Percentiles rank a stretch among this genome's conserved stretches.
phyloP scores from a whole-genome alignment of 164 flowering plant species.

The Stephania japonica region DNA sequence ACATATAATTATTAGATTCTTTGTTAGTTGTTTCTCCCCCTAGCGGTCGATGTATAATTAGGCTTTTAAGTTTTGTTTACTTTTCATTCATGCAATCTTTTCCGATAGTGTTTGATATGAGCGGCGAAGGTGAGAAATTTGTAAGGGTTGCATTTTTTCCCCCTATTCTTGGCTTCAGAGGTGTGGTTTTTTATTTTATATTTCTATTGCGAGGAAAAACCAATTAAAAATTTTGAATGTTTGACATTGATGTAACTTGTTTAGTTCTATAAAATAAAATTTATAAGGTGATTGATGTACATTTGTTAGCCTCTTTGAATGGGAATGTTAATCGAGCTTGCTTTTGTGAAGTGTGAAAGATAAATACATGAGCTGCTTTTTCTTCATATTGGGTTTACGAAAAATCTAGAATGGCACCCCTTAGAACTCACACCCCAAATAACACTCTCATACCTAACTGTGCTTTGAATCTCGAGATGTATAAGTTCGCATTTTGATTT shows the following conservation, averaged over 20 bases:
- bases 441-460: too few relatives aligned
- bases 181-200: not conserved
- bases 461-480: too few relatives aligned
- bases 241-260: not conserved
- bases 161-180: not conserved
- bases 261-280: not conserved
- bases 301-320: not conserved
- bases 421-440: too few relatives aligned
- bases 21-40: slow-evolving; percentile 11
- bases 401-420: too few relatives aligned
- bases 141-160: not conserved
- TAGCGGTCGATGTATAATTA: slow-evolving; percentile 18
- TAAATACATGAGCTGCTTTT: too few relatives aligned
- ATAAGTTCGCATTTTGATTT: too few relatives aligned
- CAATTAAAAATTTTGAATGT: not conserved
- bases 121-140: not conserved
- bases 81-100: slow-evolving; percentile 5
- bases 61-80: slow-evolving; percentile 4
- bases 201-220: not conserved
- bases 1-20: slow-evolving; percentile 31
- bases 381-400: too few relatives aligned
- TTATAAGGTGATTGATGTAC: not conserved
- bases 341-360: too few relatives aligned
- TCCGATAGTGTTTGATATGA: slow-evolving; percentile 9
- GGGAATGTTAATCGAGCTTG: too few relatives aligned